Evolutionary conservation across 805 yeast genomes (phyloP), one percentile per base, ranked within the genome.

Genomic region (Starmerella powellii): DNA sequence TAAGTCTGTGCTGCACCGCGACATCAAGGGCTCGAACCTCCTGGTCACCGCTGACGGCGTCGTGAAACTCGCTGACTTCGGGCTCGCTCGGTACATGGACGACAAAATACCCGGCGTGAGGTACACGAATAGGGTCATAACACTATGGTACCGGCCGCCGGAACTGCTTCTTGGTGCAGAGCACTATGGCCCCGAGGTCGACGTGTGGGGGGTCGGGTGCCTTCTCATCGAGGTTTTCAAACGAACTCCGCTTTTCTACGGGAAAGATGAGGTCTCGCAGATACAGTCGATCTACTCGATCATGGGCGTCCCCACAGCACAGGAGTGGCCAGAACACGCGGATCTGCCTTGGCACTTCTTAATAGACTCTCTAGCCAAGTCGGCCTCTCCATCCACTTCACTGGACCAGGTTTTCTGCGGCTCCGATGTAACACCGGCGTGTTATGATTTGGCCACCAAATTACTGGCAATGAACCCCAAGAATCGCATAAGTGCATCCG

Each of bases 151-250:
- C 60, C 72, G 98, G 45, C 98, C 98, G 1, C 97, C 97, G 0
- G 98, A 88, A 60, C 68, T 91, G 26, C 64, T 91, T 30, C 62
- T 91, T 44, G 98, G 98, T 1, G 77, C 94, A 0, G 87, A 97
- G 0, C 78, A 77, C 45, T 91, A 91, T 61, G 91, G 87, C 0
- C 64, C 85, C 31, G 95, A 83, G 53, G 91, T 91, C 8, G 98
- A 91, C 57, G 77, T 85, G 51, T 91, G 98, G 98, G 95, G 97
- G 0, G 78, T 85, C 47, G 98, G 98, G 2, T 91, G 97, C 63
- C 66, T 91, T 20, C 64, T 91, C 46, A 71, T 85, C 21, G 97
- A 91, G 59, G 60, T 91, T 30, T 85, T 83, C 56, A 72, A 78
- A 1, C 73, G 77, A 49, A 63, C 64, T 26, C 94, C 97, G 0